Evolutionary conservation across 495 filamentous ascomycete genomes (phyloP).

Genomic region (Xylaria venustula): DNA sequence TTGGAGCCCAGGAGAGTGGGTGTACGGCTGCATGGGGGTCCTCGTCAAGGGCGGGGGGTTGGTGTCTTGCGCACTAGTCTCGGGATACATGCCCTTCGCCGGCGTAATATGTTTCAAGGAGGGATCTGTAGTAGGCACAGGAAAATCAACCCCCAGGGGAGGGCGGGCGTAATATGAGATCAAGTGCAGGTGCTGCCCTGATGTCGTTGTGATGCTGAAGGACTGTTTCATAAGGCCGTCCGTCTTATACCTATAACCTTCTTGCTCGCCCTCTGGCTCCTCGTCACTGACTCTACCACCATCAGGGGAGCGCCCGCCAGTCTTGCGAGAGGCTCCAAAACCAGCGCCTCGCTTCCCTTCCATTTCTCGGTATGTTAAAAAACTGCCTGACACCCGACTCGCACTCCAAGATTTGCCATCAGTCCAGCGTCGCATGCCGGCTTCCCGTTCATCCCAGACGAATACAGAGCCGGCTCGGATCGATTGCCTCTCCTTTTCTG

Average conservation of each 20-base stretch:
- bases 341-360: conserved; percentile 77
- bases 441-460: conserved; percentile 98
- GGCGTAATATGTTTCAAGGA: conserved; percentile 80
- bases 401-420: conserved; percentile 99
- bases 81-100: conserved; percentile 90
- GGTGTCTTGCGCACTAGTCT: conserved; percentile 89
- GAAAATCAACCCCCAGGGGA: conserved; percentile 65
- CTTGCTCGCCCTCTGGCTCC: conserved; percentile 80
- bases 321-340: conserved; percentile 49
- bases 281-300: conserved; percentile 77
- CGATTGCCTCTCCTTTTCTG: conserved; percentile 93
- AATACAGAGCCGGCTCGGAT: conserved; percentile 97
- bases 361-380: conserved; percentile 97
- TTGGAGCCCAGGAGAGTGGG: conserved; percentile 43
- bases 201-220: conserved; percentile 94
- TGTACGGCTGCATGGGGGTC: conserved; percentile 47
- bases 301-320: conserved; percentile 73
- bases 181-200: conserved; percentile 87
- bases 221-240: conserved; percentile 99
- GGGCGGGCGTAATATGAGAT: conserved; percentile 94
- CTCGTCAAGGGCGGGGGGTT: conserved; percentile 50
- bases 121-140: conserved; percentile 77
- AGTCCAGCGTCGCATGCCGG: conserved; percentile 97
- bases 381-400: conserved; percentile 94
- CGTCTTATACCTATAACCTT: conserved; percentile 95